phyloP scores from a whole-genome alignment of 2,329 filamentous ascomycete species.

The Microascus cirrosus region DNA sequence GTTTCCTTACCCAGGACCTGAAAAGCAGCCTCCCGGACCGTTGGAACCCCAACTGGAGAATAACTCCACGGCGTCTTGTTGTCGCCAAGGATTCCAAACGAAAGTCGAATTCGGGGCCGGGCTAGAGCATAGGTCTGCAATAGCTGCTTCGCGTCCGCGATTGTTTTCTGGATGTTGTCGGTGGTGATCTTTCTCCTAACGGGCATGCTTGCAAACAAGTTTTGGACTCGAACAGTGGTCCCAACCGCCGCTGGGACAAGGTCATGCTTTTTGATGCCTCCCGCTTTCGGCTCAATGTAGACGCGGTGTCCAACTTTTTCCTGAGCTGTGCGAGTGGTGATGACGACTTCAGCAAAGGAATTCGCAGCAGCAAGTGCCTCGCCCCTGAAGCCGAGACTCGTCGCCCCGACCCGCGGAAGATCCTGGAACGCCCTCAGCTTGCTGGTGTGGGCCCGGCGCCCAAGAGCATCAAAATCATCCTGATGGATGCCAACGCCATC shows the following conservation, averaged over 20 bases:
- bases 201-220: conserved; percentile 49
- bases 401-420: conserved; percentile 40
- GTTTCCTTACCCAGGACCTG: conserved; percentile 51
- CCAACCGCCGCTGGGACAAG: conserved; percentile 47
- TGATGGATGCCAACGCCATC: conserved; percentile 61
- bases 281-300: conserved; percentile 23
- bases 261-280: conserved; percentile 17
- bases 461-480: conserved; percentile 50
- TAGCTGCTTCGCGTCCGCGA: conserved; percentile 47
- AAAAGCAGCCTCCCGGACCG: conserved; percentile 44
- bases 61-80: conserved; percentile 47
- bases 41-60: conserved; percentile 37
- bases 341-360: conserved; percentile 43
- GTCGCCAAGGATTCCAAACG: conserved; percentile 46
- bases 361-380: conserved; percentile 60
- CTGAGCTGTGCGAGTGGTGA: conserved; percentile 52
- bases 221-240: conserved; percentile 51
- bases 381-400: conserved; percentile 64
- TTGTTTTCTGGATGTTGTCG: conserved; percentile 44
- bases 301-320: conserved; percentile 46
- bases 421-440: conserved; percentile 58
- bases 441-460: conserved; percentile 61
- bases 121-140: conserved; percentile 57
- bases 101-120: conserved; percentile 49
- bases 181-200: conserved; percentile 49